A percentile compares a stretch with the other conserved stretches of the same genome.
phyloP scores from a whole-genome alignment of 305 asterid genomes.

The Caryopteris hybrid region DNA sequence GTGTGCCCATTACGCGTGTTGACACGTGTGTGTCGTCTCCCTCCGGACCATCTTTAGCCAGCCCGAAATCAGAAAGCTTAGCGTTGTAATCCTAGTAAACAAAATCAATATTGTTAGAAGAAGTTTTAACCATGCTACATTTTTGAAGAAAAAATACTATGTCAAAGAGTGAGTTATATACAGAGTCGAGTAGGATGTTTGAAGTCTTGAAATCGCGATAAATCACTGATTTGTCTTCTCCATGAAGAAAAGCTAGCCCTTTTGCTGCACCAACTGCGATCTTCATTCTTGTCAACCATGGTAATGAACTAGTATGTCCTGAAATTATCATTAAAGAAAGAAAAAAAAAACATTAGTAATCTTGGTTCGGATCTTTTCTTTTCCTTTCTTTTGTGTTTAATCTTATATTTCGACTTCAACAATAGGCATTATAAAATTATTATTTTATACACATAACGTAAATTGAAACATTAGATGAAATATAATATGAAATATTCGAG shows the following conservation, averaged over 20 bases:
- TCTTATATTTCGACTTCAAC: too few species aligned
- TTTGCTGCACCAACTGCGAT: slow-evolving; percentile 85
- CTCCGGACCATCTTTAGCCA: slow-evolving; percentile 85
- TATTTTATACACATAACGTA: background rate
- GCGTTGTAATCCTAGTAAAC: slow-evolving; percentile 49
- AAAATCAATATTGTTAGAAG: slow-evolving; percentile 1
- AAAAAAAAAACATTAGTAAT: too few species aligned
- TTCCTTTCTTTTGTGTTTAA: too few species aligned
- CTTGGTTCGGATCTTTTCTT: too few species aligned
- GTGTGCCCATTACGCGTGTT: slow-evolving; percentile 87
- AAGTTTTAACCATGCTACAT: background rate
- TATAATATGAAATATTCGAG: too few species aligned
- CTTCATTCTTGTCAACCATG: slow-evolving; percentile 74
- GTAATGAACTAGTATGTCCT: slow-evolving; percentile 56
- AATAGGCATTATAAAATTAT: too few species aligned
- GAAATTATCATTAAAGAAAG: background rate
- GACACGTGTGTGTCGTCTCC: slow-evolving; percentile 81
- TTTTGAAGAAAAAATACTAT: background rate
- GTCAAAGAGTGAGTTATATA: slow-evolving; percentile 22
- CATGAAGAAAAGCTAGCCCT: slow-evolving; percentile 84
- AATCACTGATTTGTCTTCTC: slow-evolving; percentile 74
- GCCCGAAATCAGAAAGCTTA: slow-evolving; percentile 80
- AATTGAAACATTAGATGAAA: too few species aligned
- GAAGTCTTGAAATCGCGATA: slow-evolving; percentile 85
- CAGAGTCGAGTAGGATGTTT: slow-evolving; percentile 69